A percentile compares a stretch with the other conserved stretches of the same genome.
Evolutionary conservation across 148 eudicot species (phyloP).

Genomic region (Oxyria digyna): DNA sequence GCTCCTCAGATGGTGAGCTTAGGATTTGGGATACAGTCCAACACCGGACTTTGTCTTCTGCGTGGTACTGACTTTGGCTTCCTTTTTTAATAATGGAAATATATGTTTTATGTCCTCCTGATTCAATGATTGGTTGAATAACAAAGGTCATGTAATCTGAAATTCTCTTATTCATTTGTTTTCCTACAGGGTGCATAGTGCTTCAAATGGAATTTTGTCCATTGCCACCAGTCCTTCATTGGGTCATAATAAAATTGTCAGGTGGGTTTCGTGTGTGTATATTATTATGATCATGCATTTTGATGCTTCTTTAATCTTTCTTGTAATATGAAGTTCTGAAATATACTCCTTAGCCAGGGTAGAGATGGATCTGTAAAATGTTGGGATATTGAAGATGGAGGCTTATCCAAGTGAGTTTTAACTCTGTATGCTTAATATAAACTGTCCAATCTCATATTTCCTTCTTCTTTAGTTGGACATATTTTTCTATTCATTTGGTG

Average conservation of each 20-base stretch:
- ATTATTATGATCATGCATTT: neutral
- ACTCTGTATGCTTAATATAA: neutral
- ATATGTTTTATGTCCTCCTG: neutral
- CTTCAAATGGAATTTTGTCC: constrained; percentile 63
- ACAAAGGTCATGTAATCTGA: neutral
- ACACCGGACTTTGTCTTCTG: constrained; percentile 57
- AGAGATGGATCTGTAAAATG: constrained; percentile 75
- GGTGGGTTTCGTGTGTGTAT: constrained; percentile 22
- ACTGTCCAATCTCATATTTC: neutral
- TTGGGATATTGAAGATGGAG: constrained; percentile 69
- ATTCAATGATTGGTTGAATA: neutral
- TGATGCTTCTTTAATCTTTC: neutral
- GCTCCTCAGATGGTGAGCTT: constrained; percentile 79
- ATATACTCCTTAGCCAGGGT: constrained; percentile 51
- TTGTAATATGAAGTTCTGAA: neutral
- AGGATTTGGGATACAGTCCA: constrained; percentile 80
- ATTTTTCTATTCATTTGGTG: neutral
- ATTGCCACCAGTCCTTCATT: constrained; percentile 47
- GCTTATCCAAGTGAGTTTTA: constrained; percentile 43
- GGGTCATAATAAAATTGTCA: constrained; percentile 51
- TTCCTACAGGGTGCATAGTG: constrained; percentile 61
- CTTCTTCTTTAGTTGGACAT: neutral
- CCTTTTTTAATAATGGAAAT: neutral
- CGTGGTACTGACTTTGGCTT: constrained; percentile 35
- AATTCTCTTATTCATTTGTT: neutral